Conservation (phyloP, 305 asterid species). For the Fraxinus floribunda region DNA sequence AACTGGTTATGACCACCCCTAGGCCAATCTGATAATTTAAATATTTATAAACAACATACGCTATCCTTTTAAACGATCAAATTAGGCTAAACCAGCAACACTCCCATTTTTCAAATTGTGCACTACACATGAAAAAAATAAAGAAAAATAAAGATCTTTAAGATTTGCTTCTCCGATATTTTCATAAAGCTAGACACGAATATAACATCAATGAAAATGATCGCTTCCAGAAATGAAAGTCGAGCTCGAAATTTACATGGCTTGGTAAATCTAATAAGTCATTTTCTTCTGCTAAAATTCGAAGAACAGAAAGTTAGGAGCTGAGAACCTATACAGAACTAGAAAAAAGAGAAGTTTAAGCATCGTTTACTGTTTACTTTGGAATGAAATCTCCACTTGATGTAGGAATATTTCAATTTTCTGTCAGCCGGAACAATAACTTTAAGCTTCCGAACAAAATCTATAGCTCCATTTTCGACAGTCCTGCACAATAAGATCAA, state of each 20-base stretch:
- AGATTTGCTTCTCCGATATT: background rate
- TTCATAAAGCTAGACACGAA: constrained; percentile 22
- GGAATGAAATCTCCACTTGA: constrained; percentile 37
- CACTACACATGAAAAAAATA: background rate
- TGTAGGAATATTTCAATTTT: constrained; percentile 21
- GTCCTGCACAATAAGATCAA: constrained; percentile 36
- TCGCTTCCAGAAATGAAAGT: constrained; percentile 34
- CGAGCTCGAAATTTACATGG: constrained; percentile 38
- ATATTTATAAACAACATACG: too few relatives aligned
- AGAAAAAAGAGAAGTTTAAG: constrained; percentile 29
- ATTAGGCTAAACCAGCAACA: background rate
- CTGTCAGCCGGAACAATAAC: constrained; percentile 28
- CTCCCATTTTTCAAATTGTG: background rate
- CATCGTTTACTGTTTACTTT: constrained; percentile 28
- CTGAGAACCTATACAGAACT: constrained; percentile 61
- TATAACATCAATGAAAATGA: constrained; percentile 33
- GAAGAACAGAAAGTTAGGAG: constrained; percentile 65
- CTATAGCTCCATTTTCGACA: constrained; percentile 54
- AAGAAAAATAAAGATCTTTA: background rate
- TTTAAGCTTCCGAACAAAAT: constrained; percentile 10
- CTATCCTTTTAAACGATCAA: too few relatives aligned
- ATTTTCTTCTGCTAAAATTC: constrained; percentile 78
- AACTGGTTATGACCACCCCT: too few relatives aligned
- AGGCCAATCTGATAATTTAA: too few relatives aligned
- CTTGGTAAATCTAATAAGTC: constrained; percentile 34